Conservation (phyloP, 2,329 filamentous ascomycete genomes). For the Amauroascus verrucosus region DNA sequence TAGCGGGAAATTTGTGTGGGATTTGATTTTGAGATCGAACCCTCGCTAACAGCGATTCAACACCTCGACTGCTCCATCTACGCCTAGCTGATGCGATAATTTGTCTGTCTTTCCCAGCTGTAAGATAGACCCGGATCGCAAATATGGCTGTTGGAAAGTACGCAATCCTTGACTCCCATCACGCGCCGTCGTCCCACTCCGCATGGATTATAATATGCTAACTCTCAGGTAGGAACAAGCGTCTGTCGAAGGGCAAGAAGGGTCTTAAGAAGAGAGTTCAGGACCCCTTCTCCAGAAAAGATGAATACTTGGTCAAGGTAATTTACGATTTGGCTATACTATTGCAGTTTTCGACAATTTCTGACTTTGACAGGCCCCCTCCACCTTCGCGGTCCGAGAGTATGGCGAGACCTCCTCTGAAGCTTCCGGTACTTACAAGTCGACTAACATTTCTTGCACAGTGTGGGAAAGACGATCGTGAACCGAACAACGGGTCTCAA, state of each 20-base stretch:
- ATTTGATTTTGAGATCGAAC: constrained; percentile 31
- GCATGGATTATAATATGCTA: constrained; percentile 3
- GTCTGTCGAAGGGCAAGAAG: constrained; percentile 99
- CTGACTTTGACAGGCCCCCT: constrained; percentile 57
- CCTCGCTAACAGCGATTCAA: constrained; percentile 28
- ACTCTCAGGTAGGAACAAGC: constrained; percentile 71
- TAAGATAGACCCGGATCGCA: constrained; percentile 46
- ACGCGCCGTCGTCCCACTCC: constrained; percentile 8
- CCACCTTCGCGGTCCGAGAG: constrained; percentile 93
- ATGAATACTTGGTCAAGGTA: constrained; percentile 97
- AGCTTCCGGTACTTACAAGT: constrained; percentile 18
- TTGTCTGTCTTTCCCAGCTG: constrained; percentile 34
- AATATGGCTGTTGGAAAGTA: constrained; percentile 77
- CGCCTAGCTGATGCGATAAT: constrained; percentile 33
- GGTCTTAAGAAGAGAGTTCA: constrained; percentile 98
- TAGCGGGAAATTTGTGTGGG: constrained; percentile 39
- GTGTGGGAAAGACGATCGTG: constrained; percentile 98
- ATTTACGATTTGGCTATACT: constrained; percentile 19
- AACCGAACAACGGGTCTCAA: constrained; percentile 99
- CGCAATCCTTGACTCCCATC: constrained; percentile 27
- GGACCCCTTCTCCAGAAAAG: constrained; percentile 97
- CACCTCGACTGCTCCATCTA: constrained; percentile 30
- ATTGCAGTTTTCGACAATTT: not conserved
- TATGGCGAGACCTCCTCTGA: constrained; percentile 45
- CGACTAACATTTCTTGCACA: constrained; percentile 34